Percentiles rank a stretch among this genome's conserved stretches.
Evolutionary conservation across 1,284 basidiomycete genomes (phyloP).

Genomic region (Ceratobasidium sp.): DNA sequence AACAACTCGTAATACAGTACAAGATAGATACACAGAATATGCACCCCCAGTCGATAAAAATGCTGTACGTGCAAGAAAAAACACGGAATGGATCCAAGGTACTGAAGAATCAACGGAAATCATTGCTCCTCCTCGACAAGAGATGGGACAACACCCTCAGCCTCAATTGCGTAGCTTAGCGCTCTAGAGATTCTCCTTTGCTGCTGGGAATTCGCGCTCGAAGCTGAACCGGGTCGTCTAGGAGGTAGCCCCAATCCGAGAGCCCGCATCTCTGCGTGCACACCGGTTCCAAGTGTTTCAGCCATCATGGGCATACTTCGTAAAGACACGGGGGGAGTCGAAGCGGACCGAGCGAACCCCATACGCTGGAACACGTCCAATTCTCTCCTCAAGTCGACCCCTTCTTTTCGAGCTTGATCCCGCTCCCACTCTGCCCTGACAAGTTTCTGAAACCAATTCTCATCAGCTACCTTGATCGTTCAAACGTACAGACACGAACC

Average conservation of each 20-base stretch:
- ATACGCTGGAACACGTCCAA: constrained; percentile 19
- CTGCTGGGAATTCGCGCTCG: neutral
- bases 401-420: constrained; percentile 20
- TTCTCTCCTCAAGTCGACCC: constrained; percentile 10
- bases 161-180: constrained; percentile 36
- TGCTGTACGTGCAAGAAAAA: constrained; percentile 2
- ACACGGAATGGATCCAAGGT: neutral
- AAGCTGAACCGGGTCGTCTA: constrained; percentile 9
- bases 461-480: neutral
- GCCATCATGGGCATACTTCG: constrained; percentile 10
- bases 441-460: constrained; percentile 19
- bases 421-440: constrained; percentile 31
- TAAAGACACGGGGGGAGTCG: constrained; percentile 24
- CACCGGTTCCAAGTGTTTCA: neutral
- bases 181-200: constrained; percentile 36
- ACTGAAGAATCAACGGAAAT: neutral
- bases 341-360: constrained; percentile 18
- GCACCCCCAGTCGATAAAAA: neutral
- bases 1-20: constrained; percentile 38
- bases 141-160: constrained; percentile 9
- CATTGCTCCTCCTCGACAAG: constrained; percentile 17
- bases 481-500: neutral
- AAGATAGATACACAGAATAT: constrained; percentile 33
- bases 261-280: constrained; percentile 29
- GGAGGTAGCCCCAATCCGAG: constrained; percentile 31